Evolutionary conservation across 768 basidiomycete genomes (phyloP).

Genomic region (Gymnopilus junonius): DNA sequence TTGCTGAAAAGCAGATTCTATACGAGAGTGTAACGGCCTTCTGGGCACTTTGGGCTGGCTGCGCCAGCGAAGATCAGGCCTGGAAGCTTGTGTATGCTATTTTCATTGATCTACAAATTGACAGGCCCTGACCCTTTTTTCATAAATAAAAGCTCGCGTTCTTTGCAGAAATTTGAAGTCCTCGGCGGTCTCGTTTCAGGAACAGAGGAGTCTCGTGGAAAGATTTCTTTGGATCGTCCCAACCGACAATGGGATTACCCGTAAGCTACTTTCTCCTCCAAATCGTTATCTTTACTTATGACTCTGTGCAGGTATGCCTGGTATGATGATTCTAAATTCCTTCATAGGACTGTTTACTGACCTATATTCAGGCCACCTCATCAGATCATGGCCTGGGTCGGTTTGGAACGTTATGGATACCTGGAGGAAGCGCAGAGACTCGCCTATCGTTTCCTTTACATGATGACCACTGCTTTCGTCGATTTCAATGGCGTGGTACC

Average conservation of each 20-base stretch:
- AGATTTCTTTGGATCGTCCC: slow-evolving; percentile 93
- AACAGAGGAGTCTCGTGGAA: slow-evolving; percentile 94
- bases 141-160: slow-evolving; percentile 61
- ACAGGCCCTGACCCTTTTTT: slow-evolving; percentile 21
- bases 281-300: slow-evolving; percentile 17
- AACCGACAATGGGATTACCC: slow-evolving; percentile 99
- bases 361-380: slow-evolving; percentile 76
- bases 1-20: slow-evolving; percentile 85
- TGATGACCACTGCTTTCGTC: slow-evolving; percentile 95
- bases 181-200: slow-evolving; percentile 95
- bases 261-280: slow-evolving; percentile 47
- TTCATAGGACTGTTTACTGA: background rate
- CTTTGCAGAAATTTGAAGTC: slow-evolving; percentile 94
- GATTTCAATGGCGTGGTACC: slow-evolving; percentile 99
- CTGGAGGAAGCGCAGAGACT: slow-evolving; percentile 91
- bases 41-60: slow-evolving; percentile 98
- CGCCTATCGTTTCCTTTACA: slow-evolving; percentile 97
- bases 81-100: slow-evolving; percentile 86
- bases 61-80: slow-evolving; percentile 94
- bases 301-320: slow-evolving; percentile 63
- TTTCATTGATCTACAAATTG: background rate
- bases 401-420: slow-evolving; percentile 94
- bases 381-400: slow-evolving; percentile 99
- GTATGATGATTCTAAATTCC: slow-evolving; percentile 29
- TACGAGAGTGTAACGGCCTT: slow-evolving; percentile 98